Conservation (phyloP, 2,329 filamentous ascomycete genomes). For the Hyphodiscus sp. region DNA sequence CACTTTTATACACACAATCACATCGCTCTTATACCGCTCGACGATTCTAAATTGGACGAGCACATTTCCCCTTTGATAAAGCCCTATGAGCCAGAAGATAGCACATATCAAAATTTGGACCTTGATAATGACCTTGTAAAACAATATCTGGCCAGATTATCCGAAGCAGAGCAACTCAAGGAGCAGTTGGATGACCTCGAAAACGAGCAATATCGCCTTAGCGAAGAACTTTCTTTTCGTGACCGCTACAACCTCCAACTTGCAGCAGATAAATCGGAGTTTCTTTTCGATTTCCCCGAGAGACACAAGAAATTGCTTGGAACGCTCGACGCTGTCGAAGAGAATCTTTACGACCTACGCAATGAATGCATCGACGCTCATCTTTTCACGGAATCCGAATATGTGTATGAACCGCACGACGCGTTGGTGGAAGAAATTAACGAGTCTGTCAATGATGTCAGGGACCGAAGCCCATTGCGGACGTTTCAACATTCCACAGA, state of each 20-base stretch:
- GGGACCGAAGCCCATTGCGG: conserved; percentile 15
- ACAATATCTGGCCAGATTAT: conserved; percentile 11
- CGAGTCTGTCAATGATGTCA: conserved; percentile 16
- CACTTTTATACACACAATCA: conserved; percentile 16
- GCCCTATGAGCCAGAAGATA: conserved; percentile 7
- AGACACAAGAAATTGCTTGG: conserved; percentile 10
- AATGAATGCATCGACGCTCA: conserved; percentile 14
- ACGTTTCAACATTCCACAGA: background rate
- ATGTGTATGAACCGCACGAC: conserved; percentile 18
- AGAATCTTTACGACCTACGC: conserved; percentile 13
- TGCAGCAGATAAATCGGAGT: conserved; percentile 6
- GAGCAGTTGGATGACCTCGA: conserved; percentile 15
- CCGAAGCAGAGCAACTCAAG: conserved; percentile 11
- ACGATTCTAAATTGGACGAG: conserved; percentile 9
- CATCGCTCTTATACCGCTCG: background rate
- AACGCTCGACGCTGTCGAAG: conserved; percentile 14
- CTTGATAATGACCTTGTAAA: conserved; percentile 9
- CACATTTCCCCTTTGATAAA: conserved; percentile 12
- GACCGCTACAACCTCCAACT: conserved; percentile 9
- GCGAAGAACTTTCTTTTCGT: conserved; percentile 12
- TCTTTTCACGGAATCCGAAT: conserved; percentile 15
- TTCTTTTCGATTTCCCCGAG: conserved; percentile 16
- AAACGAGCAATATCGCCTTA: conserved; percentile 8
- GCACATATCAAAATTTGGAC: background rate
- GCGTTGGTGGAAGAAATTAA: conserved; percentile 18